These are phyloP conservation scores for Calonectria crousiana DNA, from an alignment of 2,329 filamentous ascomycete species.

Conservation along the genomic window DNA sequence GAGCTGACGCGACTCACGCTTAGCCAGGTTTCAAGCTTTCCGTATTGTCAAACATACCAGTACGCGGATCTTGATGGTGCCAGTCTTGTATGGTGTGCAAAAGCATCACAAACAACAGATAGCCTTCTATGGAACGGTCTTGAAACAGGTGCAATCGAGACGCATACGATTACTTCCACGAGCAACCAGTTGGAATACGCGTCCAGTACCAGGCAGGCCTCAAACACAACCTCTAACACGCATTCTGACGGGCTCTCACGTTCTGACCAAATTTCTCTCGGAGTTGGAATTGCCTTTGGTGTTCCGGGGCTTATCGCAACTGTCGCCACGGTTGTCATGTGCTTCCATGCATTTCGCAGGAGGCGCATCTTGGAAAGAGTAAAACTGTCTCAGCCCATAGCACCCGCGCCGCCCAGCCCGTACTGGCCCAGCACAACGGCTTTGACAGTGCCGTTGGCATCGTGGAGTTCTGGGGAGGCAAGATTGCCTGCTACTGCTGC, in stretches of 20 bases:
- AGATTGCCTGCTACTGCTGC: too few relatives aligned
- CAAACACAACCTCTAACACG: neutral
- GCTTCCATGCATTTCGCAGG: neutral
- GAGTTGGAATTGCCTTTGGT: neutral
- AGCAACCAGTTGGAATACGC: too few relatives aligned
- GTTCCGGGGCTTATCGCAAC: neutral
- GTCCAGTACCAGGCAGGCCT: neutral
- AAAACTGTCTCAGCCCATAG: too few relatives aligned
- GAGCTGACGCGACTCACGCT: neutral
- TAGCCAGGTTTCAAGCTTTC: neutral
- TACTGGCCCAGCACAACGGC: too few relatives aligned
- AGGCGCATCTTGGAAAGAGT: neutral
- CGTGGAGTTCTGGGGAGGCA: too few relatives aligned
- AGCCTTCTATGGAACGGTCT: neutral
- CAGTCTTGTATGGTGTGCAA: neutral
- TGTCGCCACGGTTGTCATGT: neutral
- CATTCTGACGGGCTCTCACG: neutral
- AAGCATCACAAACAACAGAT: neutral
- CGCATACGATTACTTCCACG: neutral
- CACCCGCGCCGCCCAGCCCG: too few relatives aligned
- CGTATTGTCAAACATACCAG: neutral
- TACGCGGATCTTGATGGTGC: neutral
- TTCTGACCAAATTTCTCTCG: neutral
- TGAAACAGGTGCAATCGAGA: neutral
- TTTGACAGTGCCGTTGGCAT: too few relatives aligned